phyloP scores from a whole-genome alignment of 1,139 yeast species.

The Candida buenavistaensis region DNA sequence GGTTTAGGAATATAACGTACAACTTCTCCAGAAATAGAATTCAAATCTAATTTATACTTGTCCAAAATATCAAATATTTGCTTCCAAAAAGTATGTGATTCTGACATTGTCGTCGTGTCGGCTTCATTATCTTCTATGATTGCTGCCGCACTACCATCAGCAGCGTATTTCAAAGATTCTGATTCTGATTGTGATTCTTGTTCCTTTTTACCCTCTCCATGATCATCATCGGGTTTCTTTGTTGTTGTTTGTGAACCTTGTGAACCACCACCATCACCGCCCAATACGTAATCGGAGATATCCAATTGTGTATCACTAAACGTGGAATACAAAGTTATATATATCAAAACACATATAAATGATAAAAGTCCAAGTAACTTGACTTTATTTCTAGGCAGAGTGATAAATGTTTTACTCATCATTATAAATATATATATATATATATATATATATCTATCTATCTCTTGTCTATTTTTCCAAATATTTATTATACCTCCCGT shows the following conservation, averaged over 20 bases:
- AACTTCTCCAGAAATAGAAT: slow-evolving; percentile 19
- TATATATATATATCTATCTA: no score
- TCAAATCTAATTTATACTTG: slow-evolving; percentile 16
- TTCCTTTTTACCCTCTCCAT: neutral
- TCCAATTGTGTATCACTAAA: no score
- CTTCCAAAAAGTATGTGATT: slow-evolving; percentile 24
- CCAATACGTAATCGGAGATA: no score
- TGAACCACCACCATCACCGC: no score
- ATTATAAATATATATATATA: no score
- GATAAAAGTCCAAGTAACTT: slow-evolving; percentile 5
- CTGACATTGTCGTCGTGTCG: neutral
- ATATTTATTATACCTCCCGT: no score
- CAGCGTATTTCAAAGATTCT: no score
- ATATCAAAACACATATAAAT: neutral
- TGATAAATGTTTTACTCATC: slow-evolving; percentile 2
- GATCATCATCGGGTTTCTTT: no score
- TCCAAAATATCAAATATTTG: slow-evolving; percentile 21
- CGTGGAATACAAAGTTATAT: neutral
- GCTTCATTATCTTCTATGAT: neutral
- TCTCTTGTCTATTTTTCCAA: no score
- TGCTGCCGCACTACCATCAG: no score
- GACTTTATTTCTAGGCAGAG: slow-evolving; percentile 8
- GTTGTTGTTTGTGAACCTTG: no score
- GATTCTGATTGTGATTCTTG: neutral
- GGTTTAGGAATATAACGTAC: slow-evolving; percentile 24